Conservation (phyloP, 345 rosid species). For the Ceriops tagal region DNA sequence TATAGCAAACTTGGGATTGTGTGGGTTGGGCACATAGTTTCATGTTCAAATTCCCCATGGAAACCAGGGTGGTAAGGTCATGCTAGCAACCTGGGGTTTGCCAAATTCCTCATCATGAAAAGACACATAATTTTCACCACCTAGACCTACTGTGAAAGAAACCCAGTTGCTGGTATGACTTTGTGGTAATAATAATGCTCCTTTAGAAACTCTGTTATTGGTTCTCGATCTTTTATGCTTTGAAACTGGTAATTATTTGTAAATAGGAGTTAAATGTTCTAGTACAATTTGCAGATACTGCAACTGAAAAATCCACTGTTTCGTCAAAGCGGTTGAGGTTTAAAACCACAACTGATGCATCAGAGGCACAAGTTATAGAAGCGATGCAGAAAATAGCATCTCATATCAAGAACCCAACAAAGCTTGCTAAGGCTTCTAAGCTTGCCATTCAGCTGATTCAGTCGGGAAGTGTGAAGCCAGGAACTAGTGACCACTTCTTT, state of each 20-base stretch:
- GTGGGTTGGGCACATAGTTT: too few relatives aligned
- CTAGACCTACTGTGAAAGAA: too few relatives aligned
- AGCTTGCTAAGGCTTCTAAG: conserved; percentile 88
- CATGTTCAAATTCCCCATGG: too few relatives aligned
- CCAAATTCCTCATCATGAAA: too few relatives aligned
- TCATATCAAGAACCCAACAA: conserved; percentile 69
- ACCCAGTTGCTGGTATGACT: not conserved
- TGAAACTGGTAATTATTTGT: not conserved
- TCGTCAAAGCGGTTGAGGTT: conserved; percentile 58
- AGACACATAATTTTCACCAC: too few relatives aligned
- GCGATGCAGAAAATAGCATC: conserved; percentile 94
- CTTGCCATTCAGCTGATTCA: conserved; percentile 81
- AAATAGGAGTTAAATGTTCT: conserved; percentile 6
- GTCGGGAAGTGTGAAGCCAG: conserved; percentile 88
- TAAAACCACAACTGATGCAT: conserved; percentile 84
- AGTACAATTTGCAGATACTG: conserved; percentile 24
- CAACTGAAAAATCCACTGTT: conserved; percentile 29
- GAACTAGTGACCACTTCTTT: conserved; percentile 63
- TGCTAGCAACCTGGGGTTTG: too few relatives aligned
- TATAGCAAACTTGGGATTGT: too few relatives aligned
- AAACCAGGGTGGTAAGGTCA: too few relatives aligned
- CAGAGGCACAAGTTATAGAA: conserved; percentile 72
- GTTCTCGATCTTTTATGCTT: not conserved
- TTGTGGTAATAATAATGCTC: not conserved
- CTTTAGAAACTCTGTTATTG: not conserved